A percentile compares a stretch with the other conserved stretches of the same genome.
Evolutionary conservation across 1,284 basidiomycete species (phyloP).

Genomic region (Agaricales sp.): DNA sequence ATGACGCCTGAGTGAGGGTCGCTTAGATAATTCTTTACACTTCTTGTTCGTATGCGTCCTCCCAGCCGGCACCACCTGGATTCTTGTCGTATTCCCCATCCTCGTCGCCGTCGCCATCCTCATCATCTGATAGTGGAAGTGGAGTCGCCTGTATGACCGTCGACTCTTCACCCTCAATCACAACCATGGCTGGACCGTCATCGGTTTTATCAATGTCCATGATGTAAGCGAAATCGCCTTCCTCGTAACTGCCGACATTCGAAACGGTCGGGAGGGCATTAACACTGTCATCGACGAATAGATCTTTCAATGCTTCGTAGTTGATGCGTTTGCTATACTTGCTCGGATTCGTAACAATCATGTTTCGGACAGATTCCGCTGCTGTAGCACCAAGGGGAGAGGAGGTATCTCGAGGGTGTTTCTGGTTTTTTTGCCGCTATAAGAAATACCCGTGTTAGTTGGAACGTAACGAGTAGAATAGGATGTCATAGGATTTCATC

Average conservation of each 20-base stretch:
- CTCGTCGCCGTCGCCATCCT: slow-evolving; percentile 14
- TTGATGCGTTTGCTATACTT: slow-evolving; percentile 87
- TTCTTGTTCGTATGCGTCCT: slow-evolving; percentile 32
- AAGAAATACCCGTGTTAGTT: slow-evolving; percentile 6
- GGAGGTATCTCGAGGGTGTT: slow-evolving; percentile 64
- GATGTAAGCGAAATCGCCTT: slow-evolving; percentile 40
- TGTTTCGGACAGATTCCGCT: slow-evolving; percentile 70
- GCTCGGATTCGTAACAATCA: slow-evolving; percentile 65
- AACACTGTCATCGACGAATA: slow-evolving; percentile 47
- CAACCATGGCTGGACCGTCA: slow-evolving; percentile 30
- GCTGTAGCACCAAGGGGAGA: slow-evolving; percentile 66
- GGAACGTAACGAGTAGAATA: slow-evolving; percentile 12
- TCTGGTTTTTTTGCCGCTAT: slow-evolving; percentile 57
- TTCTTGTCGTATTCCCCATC: slow-evolving; percentile 24
- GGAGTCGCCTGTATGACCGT: slow-evolving; percentile 16
- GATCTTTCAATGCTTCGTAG: slow-evolving; percentile 73
- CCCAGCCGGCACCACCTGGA: slow-evolving; percentile 26
- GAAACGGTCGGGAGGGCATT: slow-evolving; percentile 20
- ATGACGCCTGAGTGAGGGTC: too few relatives aligned
- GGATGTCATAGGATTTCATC: slow-evolving; percentile 15
- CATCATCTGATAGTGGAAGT: slow-evolving; percentile 13
- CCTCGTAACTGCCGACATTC: slow-evolving; percentile 26
- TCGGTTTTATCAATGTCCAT: slow-evolving; percentile 33
- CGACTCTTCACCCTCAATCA: slow-evolving; percentile 35
- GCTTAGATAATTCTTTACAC: too few relatives aligned